Conservation (phyloP, 257 asterid species). For the Solanum lignicaule region DNA sequence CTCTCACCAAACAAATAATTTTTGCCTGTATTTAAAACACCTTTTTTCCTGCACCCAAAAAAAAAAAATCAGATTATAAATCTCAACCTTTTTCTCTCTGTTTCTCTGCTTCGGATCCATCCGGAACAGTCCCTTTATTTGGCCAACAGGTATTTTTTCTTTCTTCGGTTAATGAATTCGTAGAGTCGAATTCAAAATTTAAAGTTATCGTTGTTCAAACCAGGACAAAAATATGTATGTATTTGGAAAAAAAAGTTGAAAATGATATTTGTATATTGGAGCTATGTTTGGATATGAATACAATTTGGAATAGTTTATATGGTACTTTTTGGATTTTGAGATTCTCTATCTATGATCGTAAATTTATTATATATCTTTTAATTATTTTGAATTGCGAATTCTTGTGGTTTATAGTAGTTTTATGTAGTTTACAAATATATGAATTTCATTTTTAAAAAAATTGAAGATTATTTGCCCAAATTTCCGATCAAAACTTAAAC, state of each 20-base stretch:
- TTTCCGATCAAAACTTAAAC: too few relatives aligned
- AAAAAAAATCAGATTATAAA: neutral
- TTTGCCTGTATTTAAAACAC: neutral
- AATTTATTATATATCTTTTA: too few relatives aligned
- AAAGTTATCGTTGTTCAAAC: neutral
- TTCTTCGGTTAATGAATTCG: neutral
- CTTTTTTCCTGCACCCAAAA: neutral
- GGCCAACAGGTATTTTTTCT: neutral
- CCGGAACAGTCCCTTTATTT: neutral
- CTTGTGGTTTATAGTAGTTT: too few relatives aligned
- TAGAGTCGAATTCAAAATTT: neutral
- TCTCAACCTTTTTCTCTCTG: neutral
- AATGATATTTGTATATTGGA: neutral
- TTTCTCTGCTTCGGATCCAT: neutral
- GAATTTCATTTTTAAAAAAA: too few relatives aligned
- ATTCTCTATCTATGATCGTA: too few relatives aligned
- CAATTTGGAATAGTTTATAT: neutral
- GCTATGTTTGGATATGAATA: neutral
- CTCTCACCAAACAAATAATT: neutral
- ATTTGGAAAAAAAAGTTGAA: neutral
- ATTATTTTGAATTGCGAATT: too few relatives aligned
- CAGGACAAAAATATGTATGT: too few relatives aligned
- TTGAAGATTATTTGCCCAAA: too few relatives aligned
- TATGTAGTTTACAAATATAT: too few relatives aligned
- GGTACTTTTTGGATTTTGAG: fast-evolving